phyloP scores from a whole-genome alignment of 495 filamentous ascomycete species.

The Penicillium pancosmium region DNA sequence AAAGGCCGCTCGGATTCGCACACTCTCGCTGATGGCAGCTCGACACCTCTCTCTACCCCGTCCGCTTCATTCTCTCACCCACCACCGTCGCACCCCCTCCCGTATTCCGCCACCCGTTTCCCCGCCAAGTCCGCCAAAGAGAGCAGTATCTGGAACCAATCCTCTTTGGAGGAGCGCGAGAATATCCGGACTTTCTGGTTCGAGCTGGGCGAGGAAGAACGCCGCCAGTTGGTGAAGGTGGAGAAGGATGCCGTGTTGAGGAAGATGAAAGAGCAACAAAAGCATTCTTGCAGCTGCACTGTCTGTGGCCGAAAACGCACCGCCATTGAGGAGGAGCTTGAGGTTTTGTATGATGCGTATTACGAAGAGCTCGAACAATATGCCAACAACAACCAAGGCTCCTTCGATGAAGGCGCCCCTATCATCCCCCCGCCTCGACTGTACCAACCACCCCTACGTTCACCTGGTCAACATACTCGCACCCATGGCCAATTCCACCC shows the following conservation, averaged over 20 bases:
- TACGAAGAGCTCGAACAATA: slow-evolving; percentile 98
- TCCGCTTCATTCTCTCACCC: slow-evolving; percentile 47
- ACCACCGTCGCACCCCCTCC: slow-evolving; percentile 35
- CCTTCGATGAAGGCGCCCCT: slow-evolving; percentile 56
- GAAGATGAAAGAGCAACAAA: slow-evolving; percentile 99
- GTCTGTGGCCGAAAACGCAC: slow-evolving; percentile 96
- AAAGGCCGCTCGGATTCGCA: slow-evolving; percentile 43
- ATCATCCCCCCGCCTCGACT: slow-evolving; percentile 67
- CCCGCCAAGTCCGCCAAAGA: slow-evolving; percentile 58
- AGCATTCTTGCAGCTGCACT: slow-evolving; percentile 97
- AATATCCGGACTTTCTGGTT: slow-evolving; percentile 99
- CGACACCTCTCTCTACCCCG: slow-evolving; percentile 45
- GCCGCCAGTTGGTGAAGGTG: slow-evolving; percentile 92
- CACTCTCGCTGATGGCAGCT: slow-evolving; percentile 39
- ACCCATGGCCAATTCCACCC: slow-evolving; percentile 54
- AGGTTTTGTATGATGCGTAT: slow-evolving; percentile 99
- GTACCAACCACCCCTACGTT: slow-evolving; percentile 49
- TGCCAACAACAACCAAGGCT: slow-evolving; percentile 82
- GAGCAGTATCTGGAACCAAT: slow-evolving; percentile 93
- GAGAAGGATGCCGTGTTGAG: slow-evolving; percentile 97
- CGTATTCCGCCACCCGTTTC: slow-evolving; percentile 28
- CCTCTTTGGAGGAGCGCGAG: slow-evolving; percentile 87
- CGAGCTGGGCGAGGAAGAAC: slow-evolving; percentile 90
- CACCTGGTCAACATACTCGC: slow-evolving; percentile 46
- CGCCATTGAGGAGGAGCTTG: slow-evolving; percentile 97